These are phyloP conservation scores for Vitis labrusca DNA, from an alignment of 164 flowering plant genomes.

Conservation along the genomic window DNA sequence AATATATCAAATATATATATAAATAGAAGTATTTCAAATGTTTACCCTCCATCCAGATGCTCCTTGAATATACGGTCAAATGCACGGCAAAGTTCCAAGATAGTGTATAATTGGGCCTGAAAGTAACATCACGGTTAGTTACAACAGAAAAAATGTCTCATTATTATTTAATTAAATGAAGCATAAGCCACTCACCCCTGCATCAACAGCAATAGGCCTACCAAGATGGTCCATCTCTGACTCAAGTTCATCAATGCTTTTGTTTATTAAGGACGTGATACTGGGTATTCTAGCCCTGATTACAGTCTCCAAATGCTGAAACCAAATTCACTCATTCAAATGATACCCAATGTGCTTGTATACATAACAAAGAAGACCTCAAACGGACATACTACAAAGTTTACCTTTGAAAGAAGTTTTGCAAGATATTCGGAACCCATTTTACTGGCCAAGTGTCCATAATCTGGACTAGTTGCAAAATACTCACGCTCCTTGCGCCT, in stretches of 20 bases:
- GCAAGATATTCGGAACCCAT: conserved; percentile 79
- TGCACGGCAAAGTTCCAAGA: conserved; percentile 68
- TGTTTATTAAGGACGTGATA: conserved; percentile 61
- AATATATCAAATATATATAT: too few relatives aligned
- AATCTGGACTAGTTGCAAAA: conserved; percentile 68
- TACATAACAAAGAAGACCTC: background rate
- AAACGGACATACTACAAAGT: background rate
- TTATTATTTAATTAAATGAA: background rate
- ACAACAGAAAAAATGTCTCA: background rate
- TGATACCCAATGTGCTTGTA: background rate
- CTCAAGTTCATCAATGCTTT: conserved; percentile 69
- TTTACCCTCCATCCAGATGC: conserved; percentile 72
- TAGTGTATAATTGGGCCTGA: conserved; percentile 59
- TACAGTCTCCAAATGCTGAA: conserved; percentile 64
- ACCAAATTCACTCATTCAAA: background rate
- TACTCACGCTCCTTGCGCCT: conserved; percentile 70
- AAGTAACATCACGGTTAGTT: conserved; percentile 1
- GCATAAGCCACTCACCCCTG: conserved; percentile 46
- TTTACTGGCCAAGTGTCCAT: conserved; percentile 56
- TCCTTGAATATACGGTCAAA: conserved; percentile 66
- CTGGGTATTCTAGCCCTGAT: conserved; percentile 64
- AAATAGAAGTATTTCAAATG: background rate
- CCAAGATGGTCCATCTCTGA: conserved; percentile 72
- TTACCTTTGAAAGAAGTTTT: conserved; percentile 63
- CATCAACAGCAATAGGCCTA: conserved; percentile 68